Evolutionary conservation across 345 rosid species (phyloP).

Genomic region (Turnera subulata): DNA sequence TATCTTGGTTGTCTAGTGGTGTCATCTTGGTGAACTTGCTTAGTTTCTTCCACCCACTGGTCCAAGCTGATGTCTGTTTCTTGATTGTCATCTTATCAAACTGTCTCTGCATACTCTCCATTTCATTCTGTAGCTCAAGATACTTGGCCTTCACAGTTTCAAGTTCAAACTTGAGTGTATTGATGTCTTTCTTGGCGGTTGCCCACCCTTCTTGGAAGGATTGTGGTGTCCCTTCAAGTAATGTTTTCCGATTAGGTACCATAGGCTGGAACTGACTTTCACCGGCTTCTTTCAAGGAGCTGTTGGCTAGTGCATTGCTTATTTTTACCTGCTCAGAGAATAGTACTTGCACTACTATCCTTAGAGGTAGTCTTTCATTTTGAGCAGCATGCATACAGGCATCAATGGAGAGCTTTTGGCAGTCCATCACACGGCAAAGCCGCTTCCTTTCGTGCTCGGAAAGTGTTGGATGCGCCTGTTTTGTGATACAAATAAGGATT

Average conservation of each 20-base stretch:
- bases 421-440: slow-evolving; percentile 89
- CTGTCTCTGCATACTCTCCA: slow-evolving; percentile 84
- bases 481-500: too few species aligned
- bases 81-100: slow-evolving; percentile 70
- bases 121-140: slow-evolving; percentile 76
- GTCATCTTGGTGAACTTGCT: slow-evolving; percentile 73
- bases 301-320: slow-evolving; percentile 73
- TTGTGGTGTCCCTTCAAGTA: slow-evolving; percentile 82
- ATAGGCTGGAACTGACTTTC: slow-evolving; percentile 65
- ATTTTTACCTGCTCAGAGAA: slow-evolving; percentile 94
- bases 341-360: slow-evolving; percentile 91
- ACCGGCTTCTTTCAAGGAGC: slow-evolving; percentile 54
- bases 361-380: slow-evolving; percentile 79
- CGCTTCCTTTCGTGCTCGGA: slow-evolving; percentile 96
- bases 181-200: slow-evolving; percentile 84
- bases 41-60: slow-evolving; percentile 88
- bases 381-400: slow-evolving; percentile 98
- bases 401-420: slow-evolving; percentile 93
- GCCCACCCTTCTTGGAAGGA: slow-evolving; percentile 98
- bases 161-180: slow-evolving; percentile 85
- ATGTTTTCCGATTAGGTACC: slow-evolving; percentile 69
- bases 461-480: slow-evolving; percentile 88
- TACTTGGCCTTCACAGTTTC: slow-evolving; percentile 81
- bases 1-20: slow-evolving; percentile 51
- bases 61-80: slow-evolving; percentile 72